Evolutionary conservation across 495 filamentous ascomycete genomes (phyloP).

Genomic region (Neurospora sp.): DNA sequence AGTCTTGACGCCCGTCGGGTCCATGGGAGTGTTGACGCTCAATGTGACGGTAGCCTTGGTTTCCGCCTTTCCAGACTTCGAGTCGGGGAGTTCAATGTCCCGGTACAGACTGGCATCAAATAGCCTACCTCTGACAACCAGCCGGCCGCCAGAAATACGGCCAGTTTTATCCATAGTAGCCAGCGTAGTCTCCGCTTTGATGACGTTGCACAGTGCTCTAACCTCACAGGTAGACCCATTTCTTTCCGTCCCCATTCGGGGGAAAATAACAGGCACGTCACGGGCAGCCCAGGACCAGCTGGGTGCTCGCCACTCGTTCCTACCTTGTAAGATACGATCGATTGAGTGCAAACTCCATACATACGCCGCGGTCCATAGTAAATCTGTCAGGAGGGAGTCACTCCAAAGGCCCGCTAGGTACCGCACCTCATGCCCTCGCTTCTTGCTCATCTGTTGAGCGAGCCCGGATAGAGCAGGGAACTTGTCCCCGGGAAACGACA

Average conservation of each 20-base stretch:
- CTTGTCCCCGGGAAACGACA: slow-evolving; percentile 2
- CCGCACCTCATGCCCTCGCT: background rate
- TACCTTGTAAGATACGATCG: background rate
- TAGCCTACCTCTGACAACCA: background rate
- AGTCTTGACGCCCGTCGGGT: background rate
- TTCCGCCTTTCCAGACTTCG: background rate
- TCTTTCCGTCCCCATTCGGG: background rate
- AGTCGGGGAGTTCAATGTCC: background rate
- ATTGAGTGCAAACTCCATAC: background rate
- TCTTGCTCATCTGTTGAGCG: background rate
- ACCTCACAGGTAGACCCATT: background rate
- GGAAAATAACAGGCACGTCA: background rate
- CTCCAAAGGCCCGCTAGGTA: slow-evolving; percentile 8
- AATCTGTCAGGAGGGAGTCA: background rate
- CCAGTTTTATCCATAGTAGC: background rate
- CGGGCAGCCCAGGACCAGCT: slow-evolving; percentile 11
- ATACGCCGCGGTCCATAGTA: slow-evolving; percentile 4
- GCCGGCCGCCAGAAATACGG: background rate
- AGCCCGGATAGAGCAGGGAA: slow-evolving; percentile 9
- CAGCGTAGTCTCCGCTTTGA: background rate
- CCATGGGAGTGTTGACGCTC: background rate
- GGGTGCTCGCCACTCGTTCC: slow-evolving; percentile 2
- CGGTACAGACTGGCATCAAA: background rate
- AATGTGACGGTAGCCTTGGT: background rate
- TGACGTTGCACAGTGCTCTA: background rate